A percentile compares a stretch with the other conserved stretches of the same genome.
Evolutionary conservation across 352 stramenopile genomes (phyloP).

Genomic region (Pythium utonaiense): DNA sequence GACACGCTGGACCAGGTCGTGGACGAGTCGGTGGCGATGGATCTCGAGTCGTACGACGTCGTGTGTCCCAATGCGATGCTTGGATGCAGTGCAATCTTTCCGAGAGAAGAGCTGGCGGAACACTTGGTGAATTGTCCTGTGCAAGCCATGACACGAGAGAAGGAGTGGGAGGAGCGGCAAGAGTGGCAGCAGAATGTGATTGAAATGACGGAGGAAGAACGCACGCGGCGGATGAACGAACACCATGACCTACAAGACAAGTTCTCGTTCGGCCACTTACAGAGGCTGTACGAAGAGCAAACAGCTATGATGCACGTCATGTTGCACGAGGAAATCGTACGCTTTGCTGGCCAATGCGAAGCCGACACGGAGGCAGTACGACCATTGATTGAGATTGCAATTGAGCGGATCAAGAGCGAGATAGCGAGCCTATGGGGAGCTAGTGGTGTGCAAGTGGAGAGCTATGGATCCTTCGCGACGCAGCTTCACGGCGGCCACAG

Average conservation of each 20-base stretch:
- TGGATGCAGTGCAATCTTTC: constrained; percentile 76
- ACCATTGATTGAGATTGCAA: constrained; percentile 47
- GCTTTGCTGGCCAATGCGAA: constrained; percentile 50
- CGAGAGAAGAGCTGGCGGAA: constrained; percentile 57
- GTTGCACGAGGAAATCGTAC: constrained; percentile 72
- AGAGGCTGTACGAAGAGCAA: constrained; percentile 80
- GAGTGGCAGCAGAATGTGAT: constrained; percentile 66
- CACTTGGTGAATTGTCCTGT: constrained; percentile 67
- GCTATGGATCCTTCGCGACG: constrained; percentile 74
- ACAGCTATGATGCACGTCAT: constrained; percentile 73
- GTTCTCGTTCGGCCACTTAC: constrained; percentile 63
- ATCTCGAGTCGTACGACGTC: constrained; percentile 81
- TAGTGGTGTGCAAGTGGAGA: constrained; percentile 41
- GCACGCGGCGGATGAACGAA: constrained; percentile 65
- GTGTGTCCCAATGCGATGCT: constrained; percentile 82
- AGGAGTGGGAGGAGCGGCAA: constrained; percentile 74
- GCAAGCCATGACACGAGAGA: constrained; percentile 66
- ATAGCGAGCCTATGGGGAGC: constrained; percentile 51
- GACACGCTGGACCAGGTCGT: constrained; percentile 65
- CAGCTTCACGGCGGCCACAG: constrained; percentile 58
- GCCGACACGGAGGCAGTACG: constrained; percentile 32
- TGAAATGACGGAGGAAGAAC: constrained; percentile 69
- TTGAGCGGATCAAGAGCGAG: constrained; percentile 39
- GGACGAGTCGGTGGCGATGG: constrained; percentile 44
- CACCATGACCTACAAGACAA: constrained; percentile 25